Evolutionary conservation across 345 rosid species (phyloP).

Genomic region (Arabis alpina): DNA sequence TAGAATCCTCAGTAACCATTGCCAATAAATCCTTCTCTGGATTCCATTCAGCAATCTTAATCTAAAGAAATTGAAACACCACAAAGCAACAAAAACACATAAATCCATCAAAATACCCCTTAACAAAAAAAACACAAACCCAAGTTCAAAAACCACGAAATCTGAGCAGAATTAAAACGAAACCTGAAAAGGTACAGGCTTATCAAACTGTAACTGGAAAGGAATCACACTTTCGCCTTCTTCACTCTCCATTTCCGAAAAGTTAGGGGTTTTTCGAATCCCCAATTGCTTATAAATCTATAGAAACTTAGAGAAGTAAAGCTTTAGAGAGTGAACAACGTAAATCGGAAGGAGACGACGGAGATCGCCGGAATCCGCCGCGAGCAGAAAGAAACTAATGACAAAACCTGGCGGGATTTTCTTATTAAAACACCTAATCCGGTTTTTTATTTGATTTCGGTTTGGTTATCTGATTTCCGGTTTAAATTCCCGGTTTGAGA

Average conservation of each 20-base stretch:
- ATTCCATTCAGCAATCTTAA: slow-evolving; percentile 81
- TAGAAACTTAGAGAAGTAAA: not conserved
- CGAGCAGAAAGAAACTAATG: slow-evolving; percentile 18
- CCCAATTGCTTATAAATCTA: slow-evolving; percentile 1
- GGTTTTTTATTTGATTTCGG: slow-evolving; percentile 17
- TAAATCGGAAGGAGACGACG: slow-evolving; percentile 5
- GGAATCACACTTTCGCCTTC: slow-evolving; percentile 58
- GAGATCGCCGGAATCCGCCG: slow-evolving; percentile 37
- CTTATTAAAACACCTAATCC: slow-evolving; percentile 30
- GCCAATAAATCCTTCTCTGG: slow-evolving; percentile 87
- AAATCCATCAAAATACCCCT: not conserved
- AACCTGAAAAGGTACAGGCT: slow-evolving; percentile 86
- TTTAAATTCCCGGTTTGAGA: not conserved
- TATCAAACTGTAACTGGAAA: slow-evolving; percentile 88
- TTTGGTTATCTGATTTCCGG: not conserved
- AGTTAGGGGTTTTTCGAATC: slow-evolving; percentile 8
- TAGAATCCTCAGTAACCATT: slow-evolving; percentile 81
- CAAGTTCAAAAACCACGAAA: not conserved
- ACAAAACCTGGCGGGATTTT: slow-evolving; percentile 41
- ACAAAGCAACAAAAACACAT: not conserved
- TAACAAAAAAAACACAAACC: not conserved
- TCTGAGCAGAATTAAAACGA: slow-evolving; percentile 5
- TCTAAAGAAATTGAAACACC: slow-evolving; percentile 37
- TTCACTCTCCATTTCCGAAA: slow-evolving; percentile 69
- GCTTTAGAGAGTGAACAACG: not conserved